These are phyloP conservation scores for Colletotrichum scovillei DNA, from an alignment of 2,329 filamentous ascomycete genomes.

Conservation along the genomic window DNA sequence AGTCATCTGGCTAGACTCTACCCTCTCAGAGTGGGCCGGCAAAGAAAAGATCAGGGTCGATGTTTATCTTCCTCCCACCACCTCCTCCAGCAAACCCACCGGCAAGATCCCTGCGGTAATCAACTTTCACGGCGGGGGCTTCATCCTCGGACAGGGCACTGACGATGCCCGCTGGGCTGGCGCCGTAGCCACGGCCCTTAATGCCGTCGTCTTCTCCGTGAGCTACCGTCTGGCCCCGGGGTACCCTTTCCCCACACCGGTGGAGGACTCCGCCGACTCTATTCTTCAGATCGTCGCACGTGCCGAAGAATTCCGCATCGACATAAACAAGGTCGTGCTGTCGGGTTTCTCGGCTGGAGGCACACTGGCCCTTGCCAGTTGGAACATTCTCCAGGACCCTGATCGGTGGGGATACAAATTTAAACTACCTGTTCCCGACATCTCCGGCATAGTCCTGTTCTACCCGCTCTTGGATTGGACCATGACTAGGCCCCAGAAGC, in stretches of 20 bases:
- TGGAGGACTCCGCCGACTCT: conserved; percentile 75
- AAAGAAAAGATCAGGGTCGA: conserved; percentile 58
- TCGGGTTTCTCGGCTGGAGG: conserved; percentile 75
- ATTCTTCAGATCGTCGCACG: conserved; percentile 69
- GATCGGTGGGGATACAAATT: conserved; percentile 51
- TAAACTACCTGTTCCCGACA: conserved; percentile 53
- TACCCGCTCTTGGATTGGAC: conserved; percentile 74
- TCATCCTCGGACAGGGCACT: conserved; percentile 70
- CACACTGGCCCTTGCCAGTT: conserved; percentile 63
- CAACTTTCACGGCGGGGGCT: conserved; percentile 78
- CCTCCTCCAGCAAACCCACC: conserved; percentile 30
- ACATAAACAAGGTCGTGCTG: conserved; percentile 65
- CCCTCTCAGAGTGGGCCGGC: conserved; percentile 49
- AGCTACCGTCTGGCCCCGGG: conserved; percentile 77
- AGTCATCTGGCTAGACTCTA: conserved; percentile 56
- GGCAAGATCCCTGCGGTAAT: conserved; percentile 50
- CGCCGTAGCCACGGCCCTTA: conserved; percentile 60
- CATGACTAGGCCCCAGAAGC: conserved; percentile 64
- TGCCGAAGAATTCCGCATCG: conserved; percentile 67
- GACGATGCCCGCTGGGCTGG: conserved; percentile 73
- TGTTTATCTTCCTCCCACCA: conserved; percentile 50
- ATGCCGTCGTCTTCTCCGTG: conserved; percentile 71
- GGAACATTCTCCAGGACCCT: conserved; percentile 58
- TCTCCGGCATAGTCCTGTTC: conserved; percentile 67
- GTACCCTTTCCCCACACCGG: conserved; percentile 71